Evolutionary conservation across 257 asterid genomes (phyloP).

Genomic region (Handroanthus guayacan): DNA sequence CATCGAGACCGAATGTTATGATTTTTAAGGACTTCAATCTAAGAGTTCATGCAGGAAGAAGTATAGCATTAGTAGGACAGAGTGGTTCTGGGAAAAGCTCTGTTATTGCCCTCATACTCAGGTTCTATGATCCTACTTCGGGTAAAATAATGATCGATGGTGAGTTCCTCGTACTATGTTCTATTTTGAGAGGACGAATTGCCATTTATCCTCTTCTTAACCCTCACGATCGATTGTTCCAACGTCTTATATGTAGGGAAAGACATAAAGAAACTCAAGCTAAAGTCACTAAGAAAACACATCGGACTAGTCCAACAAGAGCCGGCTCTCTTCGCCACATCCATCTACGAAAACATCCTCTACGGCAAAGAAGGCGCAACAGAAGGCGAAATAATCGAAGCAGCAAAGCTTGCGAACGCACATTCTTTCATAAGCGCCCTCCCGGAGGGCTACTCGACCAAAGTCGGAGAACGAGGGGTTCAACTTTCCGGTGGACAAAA

Average conservation of each 20-base stretch:
- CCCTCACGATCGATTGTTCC: not conserved
- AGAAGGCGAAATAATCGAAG: constrained; percentile 84
- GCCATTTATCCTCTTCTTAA: too few species aligned
- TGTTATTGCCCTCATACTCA: constrained; percentile 79
- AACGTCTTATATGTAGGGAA: constrained; percentile 60
- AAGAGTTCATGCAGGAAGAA: constrained; percentile 75
- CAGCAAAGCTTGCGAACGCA: constrained; percentile 92
- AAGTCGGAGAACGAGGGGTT: constrained; percentile 85
- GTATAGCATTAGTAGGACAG: constrained; percentile 95
- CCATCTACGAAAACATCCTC: constrained; percentile 86
- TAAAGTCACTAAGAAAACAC: constrained; percentile 81
- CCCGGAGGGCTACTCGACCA: constrained; percentile 88
- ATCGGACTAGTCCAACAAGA: constrained; percentile 97
- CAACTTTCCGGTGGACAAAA: constrained; percentile 89
- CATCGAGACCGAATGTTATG: constrained; percentile 78
- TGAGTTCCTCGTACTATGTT: constrained; percentile 42
- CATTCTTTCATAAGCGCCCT: constrained; percentile 79
- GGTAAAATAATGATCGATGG: constrained; percentile 88
- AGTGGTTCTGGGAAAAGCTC: constrained; percentile 99
- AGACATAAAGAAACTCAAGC: constrained; percentile 81
- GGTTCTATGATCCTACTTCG: constrained; percentile 88
- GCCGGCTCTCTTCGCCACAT: constrained; percentile 94
- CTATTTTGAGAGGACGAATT: not conserved
- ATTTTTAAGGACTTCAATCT: constrained; percentile 89
- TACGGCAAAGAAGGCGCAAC: constrained; percentile 96